These are phyloP conservation scores for Syzygium oleosum DNA, from an alignment of 345 rosid species.

Conservation along the genomic window DNA sequence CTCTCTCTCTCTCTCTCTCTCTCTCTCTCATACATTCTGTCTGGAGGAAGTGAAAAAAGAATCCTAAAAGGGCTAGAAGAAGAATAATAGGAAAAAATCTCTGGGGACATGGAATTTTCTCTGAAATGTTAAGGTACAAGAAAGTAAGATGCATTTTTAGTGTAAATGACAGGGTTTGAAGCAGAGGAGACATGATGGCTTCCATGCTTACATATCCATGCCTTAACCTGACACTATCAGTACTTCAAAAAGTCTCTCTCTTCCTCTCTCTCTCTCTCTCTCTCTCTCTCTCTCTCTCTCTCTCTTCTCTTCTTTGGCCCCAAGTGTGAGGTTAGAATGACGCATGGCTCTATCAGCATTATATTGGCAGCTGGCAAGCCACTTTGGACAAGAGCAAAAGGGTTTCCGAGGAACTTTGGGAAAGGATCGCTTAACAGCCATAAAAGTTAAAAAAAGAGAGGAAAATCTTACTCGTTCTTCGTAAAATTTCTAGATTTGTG, in stretches of 20 bases:
- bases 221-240: slow-evolving; percentile 32
- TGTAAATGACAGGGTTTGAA: slow-evolving; percentile 41
- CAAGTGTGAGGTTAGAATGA: not conserved
- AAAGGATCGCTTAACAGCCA: not conserved
- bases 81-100: not conserved
- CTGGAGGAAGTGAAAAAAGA: not conserved
- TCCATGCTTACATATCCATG: slow-evolving; percentile 55
- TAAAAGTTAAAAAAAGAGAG: no score
- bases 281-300: not conserved
- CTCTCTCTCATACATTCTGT: not conserved
- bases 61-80: not conserved
- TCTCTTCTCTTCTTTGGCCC: not conserved
- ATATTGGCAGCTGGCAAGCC: not conserved
- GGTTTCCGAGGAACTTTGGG: not conserved
- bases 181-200: slow-evolving; percentile 76
- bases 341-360: not conserved
- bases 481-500: not conserved
- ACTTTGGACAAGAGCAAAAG: not conserved
- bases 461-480: not conserved
- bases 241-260: not conserved
- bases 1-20: not conserved
- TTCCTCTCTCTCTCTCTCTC: not conserved
- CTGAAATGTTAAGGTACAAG: not conserved
- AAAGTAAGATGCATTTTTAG: slow-evolving; percentile 12
- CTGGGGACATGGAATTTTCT: not conserved